These are phyloP conservation scores for Echites panduratus DNA, from an alignment of 257 asterid genomes.

Conservation along the genomic window DNA sequence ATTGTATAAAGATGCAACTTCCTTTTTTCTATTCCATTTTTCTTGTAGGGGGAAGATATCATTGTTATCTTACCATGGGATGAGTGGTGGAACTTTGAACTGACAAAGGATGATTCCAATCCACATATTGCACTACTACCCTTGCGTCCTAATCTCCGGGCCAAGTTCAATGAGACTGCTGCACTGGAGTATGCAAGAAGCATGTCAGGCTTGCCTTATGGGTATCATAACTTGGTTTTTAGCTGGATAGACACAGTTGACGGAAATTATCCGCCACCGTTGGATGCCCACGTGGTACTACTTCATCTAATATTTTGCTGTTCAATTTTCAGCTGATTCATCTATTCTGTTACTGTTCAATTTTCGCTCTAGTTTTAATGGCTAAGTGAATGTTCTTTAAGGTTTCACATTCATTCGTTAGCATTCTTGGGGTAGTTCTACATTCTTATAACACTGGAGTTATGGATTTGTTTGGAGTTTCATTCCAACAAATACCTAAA, in stretches of 20 bases:
- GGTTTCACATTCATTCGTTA: background rate
- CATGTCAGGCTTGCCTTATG: slow-evolving; percentile 77
- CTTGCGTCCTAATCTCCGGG: slow-evolving; percentile 64
- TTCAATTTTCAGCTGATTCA: background rate
- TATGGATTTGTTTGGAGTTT: background rate
- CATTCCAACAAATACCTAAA: background rate
- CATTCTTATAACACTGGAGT: background rate
- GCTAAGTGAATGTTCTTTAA: background rate
- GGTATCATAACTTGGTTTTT: slow-evolving; percentile 88
- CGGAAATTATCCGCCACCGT: slow-evolving; percentile 73
- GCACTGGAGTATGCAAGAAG: slow-evolving; percentile 91
- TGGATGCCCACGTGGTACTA: slow-evolving; percentile 84
- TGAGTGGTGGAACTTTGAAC: slow-evolving; percentile 89
- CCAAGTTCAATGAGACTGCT: slow-evolving; percentile 74
- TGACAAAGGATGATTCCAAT: slow-evolving; percentile 66
- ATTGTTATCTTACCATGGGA: slow-evolving; percentile 87
- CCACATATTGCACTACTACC: slow-evolving; percentile 92
- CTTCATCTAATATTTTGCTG: background rate
- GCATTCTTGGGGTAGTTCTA: background rate
- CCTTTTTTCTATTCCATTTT: slow-evolving; percentile 1
- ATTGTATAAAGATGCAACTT: background rate
- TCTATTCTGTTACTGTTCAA: background rate
- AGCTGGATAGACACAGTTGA: slow-evolving; percentile 89
- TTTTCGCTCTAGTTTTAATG: background rate
- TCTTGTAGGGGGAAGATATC: slow-evolving; percentile 63